Percentiles rank a stretch among this genome's conserved stretches.
These are phyloP conservation scores for Boletales sp. DNA, from an alignment of 768 basidiomycete genomes.

Conservation along the genomic window DNA sequence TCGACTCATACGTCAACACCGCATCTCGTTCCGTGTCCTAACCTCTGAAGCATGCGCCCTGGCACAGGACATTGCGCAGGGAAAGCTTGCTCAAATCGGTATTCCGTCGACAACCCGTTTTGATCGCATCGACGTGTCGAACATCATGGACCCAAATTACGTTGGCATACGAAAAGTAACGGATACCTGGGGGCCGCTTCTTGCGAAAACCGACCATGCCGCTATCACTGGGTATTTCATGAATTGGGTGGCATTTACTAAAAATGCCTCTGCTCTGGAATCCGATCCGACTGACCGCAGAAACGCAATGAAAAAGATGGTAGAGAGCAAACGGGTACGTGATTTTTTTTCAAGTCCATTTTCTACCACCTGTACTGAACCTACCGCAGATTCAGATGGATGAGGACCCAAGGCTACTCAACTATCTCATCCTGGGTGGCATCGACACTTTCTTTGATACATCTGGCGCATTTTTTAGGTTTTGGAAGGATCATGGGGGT, in stretches of 20 bases:
- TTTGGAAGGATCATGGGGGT: slow-evolving; percentile 29
- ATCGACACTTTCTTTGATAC: slow-evolving; percentile 33
- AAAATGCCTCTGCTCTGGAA: slow-evolving; percentile 2
- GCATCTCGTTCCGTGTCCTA: slow-evolving; percentile 33
- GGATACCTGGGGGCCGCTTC: slow-evolving; percentile 35
- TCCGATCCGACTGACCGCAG: slow-evolving; percentile 1
- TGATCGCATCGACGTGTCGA: slow-evolving; percentile 49
- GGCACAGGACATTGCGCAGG: slow-evolving; percentile 32
- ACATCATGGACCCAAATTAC: slow-evolving; percentile 43
- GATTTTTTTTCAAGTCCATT: background rate
- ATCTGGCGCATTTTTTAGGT: slow-evolving; percentile 34
- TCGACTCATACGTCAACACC: slow-evolving; percentile 30
- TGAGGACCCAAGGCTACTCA: background rate
- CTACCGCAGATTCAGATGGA: slow-evolving; percentile 6
- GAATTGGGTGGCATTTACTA: slow-evolving; percentile 38
- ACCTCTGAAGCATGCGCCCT: slow-evolving; percentile 39
- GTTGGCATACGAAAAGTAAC: slow-evolving; percentile 35
- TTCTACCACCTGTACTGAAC: background rate
- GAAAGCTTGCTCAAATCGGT: slow-evolving; percentile 8
- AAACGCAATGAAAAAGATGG: slow-evolving; percentile 10
- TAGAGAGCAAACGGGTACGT: slow-evolving; percentile 13
- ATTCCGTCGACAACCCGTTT: slow-evolving; percentile 30
- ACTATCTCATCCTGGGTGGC: slow-evolving; percentile 9
- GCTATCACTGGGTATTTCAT: slow-evolving; percentile 43
- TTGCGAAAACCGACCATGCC: slow-evolving; percentile 29